Evolutionary conservation across 2,329 filamentous ascomycete genomes (phyloP), one percentile per base, ranked within the genome.

Genomic region (Hyphodiscus sp.): DNA sequence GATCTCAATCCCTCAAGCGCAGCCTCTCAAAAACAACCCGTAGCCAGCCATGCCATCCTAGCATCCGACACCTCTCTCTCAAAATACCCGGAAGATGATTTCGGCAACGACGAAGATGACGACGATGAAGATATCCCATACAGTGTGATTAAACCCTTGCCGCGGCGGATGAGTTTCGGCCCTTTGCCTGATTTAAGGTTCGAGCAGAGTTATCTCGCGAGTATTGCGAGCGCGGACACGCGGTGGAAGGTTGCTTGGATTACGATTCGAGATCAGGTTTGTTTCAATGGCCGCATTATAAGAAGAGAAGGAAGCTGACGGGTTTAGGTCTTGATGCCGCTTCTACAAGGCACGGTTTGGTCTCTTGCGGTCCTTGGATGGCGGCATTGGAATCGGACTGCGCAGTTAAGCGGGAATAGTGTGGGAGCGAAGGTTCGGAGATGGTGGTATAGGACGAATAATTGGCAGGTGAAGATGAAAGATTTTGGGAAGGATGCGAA

Each of bases 371-470:
- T 96, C 51, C 83, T 82, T 61, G 94, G 92, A 52, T 97, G 92
- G 92, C 84, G 90, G 65, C 80, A 87, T 68, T 96, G 88, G 88
- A 96, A 97, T 70, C 79, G 81, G 56, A 86, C 80, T 54, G 85
- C 89, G 15, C 83, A 85, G 66, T 78, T 96, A 61, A 84, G 83
- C 58, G 94, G 94, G 9, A 83, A 82, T 62, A 85, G 83, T 23
- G 74, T 88, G 16, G 94, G 94, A 20, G 89, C 88, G 7, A 82
- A 81, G 61, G 73, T 94, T 47, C 79, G 94, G 63, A 78, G 91
- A 61, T 97, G 92, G 94, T 99, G 94, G 92, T 96, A 90, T 75
- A 82, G 80, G 20, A 88, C 95, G 18, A 97, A 97, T 67, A 90
- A 95, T 65, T 97, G 94, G 94, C 77, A 79, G 47, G 71, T 92